Evolutionary conservation across 495 filamentous ascomycete genomes (phyloP).

Genomic region (Tuber indicum): DNA sequence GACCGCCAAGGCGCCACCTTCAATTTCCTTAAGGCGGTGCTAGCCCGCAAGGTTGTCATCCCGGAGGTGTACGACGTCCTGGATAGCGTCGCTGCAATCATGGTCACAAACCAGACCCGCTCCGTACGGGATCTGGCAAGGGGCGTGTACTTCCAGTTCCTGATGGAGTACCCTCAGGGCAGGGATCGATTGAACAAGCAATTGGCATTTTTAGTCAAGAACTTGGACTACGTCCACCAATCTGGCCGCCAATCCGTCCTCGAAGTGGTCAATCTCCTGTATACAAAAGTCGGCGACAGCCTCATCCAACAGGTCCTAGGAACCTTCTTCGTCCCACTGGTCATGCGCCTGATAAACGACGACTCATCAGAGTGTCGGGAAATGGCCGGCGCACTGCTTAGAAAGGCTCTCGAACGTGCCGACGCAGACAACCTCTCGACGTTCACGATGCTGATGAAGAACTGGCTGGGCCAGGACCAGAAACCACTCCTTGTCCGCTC

Average conservation of each 20-base stretch:
- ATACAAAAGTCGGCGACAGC: constrained; percentile 73
- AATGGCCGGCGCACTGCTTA: constrained; percentile 71
- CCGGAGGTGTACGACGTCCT: constrained; percentile 83
- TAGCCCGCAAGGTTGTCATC: constrained; percentile 76
- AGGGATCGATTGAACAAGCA: constrained; percentile 82
- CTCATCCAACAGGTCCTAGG: constrained; percentile 72
- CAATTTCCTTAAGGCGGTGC: constrained; percentile 80
- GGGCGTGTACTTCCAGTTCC: constrained; percentile 84
- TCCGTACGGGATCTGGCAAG: constrained; percentile 78
- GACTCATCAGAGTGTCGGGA: constrained; percentile 77
- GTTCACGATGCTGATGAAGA: constrained; percentile 61
- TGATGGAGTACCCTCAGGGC: constrained; percentile 89
- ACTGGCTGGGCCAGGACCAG: constrained; percentile 69
- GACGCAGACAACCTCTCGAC: constrained; percentile 63
- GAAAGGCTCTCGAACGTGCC: constrained; percentile 70
- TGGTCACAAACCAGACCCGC: constrained; percentile 91
- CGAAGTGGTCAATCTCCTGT: constrained; percentile 75
- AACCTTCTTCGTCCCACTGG: constrained; percentile 76
- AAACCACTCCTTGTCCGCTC: constrained; percentile 63
- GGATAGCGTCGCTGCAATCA: constrained; percentile 80
- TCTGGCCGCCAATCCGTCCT: constrained; percentile 85
- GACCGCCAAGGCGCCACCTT: constrained; percentile 85
- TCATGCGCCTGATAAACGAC: constrained; percentile 81
- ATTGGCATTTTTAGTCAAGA: constrained; percentile 77
- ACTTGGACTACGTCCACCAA: constrained; percentile 80